Conservation (phyloP, 176 grass and related monocot genomes). For the Lolium perenne region DNA sequence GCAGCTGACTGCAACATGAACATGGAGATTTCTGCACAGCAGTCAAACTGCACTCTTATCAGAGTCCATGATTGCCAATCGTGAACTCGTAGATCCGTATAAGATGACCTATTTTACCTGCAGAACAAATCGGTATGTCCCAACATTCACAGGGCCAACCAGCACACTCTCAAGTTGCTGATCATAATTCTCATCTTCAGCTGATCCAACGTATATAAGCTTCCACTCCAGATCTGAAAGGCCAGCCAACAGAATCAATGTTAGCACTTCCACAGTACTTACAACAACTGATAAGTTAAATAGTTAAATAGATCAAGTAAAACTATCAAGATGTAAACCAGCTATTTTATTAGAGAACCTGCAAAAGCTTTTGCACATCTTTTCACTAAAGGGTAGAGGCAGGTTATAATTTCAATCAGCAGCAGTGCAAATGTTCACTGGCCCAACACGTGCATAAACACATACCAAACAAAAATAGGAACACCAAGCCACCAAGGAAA, state of each 20-base stretch:
- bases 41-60: background rate
- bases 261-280: background rate
- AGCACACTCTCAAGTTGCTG: constrained; percentile 94
- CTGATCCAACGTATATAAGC: constrained; percentile 90
- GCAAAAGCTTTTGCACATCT: background rate
- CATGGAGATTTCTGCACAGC: background rate
- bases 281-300: no score
- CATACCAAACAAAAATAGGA: background rate
- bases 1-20: background rate
- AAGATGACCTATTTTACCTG: constrained; percentile 60
- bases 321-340: background rate
- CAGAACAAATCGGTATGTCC: constrained; percentile 96
- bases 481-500: background rate
- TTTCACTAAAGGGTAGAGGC: background rate
- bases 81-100: background rate
- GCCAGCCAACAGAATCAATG: background rate
- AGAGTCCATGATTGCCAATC: background rate
- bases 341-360: background rate
- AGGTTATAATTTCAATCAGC: background rate
- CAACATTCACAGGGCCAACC: constrained; percentile 94
- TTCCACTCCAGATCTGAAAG: constrained; percentile 86
- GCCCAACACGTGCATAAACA: background rate
- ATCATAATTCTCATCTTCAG: constrained; percentile 96
- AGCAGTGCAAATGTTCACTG: background rate
- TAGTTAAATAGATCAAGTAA: background rate